A percentile compares a stretch with the other conserved stretches of the same genome.
phyloP scores from a whole-genome alignment of 1,284 basidiomycete genomes.

The Athelia psychrophila region DNA sequence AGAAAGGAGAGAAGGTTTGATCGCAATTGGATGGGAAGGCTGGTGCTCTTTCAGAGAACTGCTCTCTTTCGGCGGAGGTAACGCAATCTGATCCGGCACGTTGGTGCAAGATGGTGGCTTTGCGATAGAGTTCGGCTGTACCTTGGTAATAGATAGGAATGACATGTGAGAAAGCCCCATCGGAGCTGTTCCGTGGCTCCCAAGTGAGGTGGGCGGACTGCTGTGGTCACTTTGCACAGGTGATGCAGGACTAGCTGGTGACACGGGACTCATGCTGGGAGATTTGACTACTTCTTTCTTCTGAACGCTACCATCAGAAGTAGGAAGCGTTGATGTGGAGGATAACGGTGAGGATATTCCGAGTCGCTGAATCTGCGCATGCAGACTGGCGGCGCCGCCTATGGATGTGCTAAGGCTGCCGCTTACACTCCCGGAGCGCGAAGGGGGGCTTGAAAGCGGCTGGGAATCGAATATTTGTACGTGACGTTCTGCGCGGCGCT shows the following conservation, averaged over 20 bases:
- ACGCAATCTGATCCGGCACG: background rate
- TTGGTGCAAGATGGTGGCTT: background rate
- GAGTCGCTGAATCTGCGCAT: background rate
- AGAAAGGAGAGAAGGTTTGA: conserved; percentile 60
- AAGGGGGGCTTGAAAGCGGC: conserved; percentile 58
- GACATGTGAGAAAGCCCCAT: too few relatives aligned
- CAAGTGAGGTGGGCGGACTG: background rate
- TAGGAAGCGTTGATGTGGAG: background rate
- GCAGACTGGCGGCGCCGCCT: conserved; percentile 21
- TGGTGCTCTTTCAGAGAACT: background rate
- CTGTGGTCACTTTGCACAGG: background rate
- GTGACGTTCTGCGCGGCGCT: conserved; percentile 47
- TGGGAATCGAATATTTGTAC: conserved; percentile 80
- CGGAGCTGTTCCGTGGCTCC: background rate
- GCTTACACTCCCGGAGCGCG: conserved; percentile 41
- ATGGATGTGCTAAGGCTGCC: conserved; percentile 31
- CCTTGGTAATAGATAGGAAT: background rate
- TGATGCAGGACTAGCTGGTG: background rate
- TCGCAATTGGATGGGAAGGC: conserved; percentile 9
- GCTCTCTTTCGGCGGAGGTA: background rate
- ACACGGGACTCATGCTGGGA: background rate
- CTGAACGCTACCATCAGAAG: background rate
- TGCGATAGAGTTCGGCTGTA: background rate
- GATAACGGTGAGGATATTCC: background rate
- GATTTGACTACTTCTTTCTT: background rate